Evolutionary conservation across 1,284 basidiomycete species (phyloP).

Genomic region (Earliella scabrosa): DNA sequence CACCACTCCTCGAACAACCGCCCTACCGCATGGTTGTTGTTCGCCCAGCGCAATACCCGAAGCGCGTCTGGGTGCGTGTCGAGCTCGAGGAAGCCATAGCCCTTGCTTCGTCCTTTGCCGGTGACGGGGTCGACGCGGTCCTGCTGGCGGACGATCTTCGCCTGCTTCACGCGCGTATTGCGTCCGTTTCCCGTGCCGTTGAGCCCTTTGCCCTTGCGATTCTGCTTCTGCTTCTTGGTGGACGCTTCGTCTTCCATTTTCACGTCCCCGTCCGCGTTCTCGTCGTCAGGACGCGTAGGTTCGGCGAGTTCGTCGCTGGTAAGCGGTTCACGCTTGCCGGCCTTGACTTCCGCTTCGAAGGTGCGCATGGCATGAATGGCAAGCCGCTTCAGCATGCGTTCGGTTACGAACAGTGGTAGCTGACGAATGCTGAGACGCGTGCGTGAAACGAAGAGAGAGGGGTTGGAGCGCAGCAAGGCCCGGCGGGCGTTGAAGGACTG

Average conservation of each 20-base stretch:
- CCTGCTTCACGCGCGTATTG: constrained; percentile 76
- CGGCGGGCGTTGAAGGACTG: constrained; percentile 84
- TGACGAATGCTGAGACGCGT: constrained; percentile 94
- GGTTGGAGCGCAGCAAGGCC: constrained; percentile 85
- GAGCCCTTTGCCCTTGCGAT: constrained; percentile 18
- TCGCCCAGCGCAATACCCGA: constrained; percentile 91
- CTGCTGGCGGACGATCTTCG: constrained; percentile 87
- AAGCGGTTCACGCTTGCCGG: constrained; percentile 63
- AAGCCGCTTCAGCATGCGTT: constrained; percentile 88
- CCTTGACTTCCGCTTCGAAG: constrained; percentile 83
- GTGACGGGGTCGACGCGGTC: constrained; percentile 90
- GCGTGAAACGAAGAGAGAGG: constrained; percentile 91
- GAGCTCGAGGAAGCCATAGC: constrained; percentile 97
- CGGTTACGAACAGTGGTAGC: constrained; percentile 88
- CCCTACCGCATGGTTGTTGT: constrained; percentile 80
- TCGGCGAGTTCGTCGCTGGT: constrained; percentile 74
- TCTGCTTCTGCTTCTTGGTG: constrained; percentile 27
- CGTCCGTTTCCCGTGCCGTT: constrained; percentile 50
- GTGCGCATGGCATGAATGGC: constrained; percentile 80
- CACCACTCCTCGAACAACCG: constrained; percentile 80
- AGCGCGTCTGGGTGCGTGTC: constrained; percentile 87
- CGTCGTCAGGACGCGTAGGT: constrained; percentile 31
- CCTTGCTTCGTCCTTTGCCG: constrained; percentile 86
- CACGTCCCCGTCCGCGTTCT: constrained; percentile 27
- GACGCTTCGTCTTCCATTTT: constrained; percentile 41